These are phyloP conservation scores for Trichoderma brevicompactum DNA, from an alignment of 2,329 filamentous ascomycete genomes.

Conservation along the genomic window DNA sequence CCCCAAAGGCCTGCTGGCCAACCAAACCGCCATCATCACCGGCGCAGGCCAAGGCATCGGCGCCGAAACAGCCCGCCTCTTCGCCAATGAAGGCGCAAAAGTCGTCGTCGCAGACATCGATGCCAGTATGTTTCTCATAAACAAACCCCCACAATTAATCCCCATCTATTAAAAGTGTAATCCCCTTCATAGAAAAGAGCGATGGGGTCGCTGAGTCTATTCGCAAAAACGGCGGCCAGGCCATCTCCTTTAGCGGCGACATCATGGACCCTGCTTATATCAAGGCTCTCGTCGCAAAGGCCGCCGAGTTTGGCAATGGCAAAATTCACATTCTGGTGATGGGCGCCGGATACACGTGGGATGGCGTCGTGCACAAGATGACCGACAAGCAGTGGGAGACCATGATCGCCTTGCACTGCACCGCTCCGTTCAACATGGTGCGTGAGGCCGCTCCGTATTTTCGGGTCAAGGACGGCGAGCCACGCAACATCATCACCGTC, in stretches of 20 bases:
- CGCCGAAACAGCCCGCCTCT: conserved; percentile 78
- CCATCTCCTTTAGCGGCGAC: conserved; percentile 76
- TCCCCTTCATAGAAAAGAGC: conserved; percentile 63
- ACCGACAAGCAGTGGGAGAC: conserved; percentile 91
- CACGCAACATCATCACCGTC: conserved; percentile 81
- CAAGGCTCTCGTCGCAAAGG: conserved; percentile 69
- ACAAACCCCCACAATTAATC: neutral
- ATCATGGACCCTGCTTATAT: conserved; percentile 74
- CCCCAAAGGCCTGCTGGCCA: conserved; percentile 75
- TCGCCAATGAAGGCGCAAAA: conserved; percentile 86
- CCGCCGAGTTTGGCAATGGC: conserved; percentile 79
- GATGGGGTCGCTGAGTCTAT: conserved; percentile 70
- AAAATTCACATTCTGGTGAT: conserved; percentile 93
- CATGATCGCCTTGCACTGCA: conserved; percentile 81
- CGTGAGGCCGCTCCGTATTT: conserved; percentile 84
- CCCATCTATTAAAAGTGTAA: neutral
- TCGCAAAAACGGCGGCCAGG: conserved; percentile 67
- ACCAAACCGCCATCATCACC: conserved; percentile 86
- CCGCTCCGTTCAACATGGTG: conserved; percentile 82
- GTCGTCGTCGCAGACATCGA: conserved; percentile 87
- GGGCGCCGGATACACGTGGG: conserved; percentile 92
- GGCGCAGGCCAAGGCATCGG: conserved; percentile 87
- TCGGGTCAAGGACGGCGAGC: conserved; percentile 80
- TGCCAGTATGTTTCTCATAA: conserved; percentile 52
- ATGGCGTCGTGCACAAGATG: conserved; percentile 91